Base-by-base conservation (phyloP, 208 protist genomes). In the Herpetomonas tarakana region DNA sequence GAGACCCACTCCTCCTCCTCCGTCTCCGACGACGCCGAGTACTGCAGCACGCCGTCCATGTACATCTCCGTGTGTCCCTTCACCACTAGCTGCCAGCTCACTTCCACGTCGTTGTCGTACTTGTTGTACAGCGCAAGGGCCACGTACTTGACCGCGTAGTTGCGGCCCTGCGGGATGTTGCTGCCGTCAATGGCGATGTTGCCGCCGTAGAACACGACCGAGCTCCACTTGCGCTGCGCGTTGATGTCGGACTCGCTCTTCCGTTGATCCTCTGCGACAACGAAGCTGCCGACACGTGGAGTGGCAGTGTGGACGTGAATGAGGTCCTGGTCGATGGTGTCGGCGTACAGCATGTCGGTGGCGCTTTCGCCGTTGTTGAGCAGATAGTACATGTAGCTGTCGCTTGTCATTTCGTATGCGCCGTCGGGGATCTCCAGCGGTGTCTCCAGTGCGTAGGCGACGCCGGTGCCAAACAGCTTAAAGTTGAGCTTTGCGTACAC, bases 381-480 rank as follows among this genome's bases (percentile, higher is more conserved):
- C 24, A 19, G 4, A n/a, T 57, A 41, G 35, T 18, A 41, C 28
- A 57, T 29, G 24, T 29, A 39, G 22, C 7, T 25, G 52, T 57
- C n/a, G 28, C 29, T 57, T 12, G 12, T 16, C 24, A 57, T 21
- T 7, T 24, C n/a, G 27, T 57, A 39, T 6, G 25, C 24, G 24
- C 24, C 52, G 9, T 57, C n/a, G 52, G 21, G 28, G 24, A 57
- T 29, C 28, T 57, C 52, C 6, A 39, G 52, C 4, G 52, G 28
- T 18, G 29, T 9, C 14, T 29, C 24, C 6, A 25, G n/a, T 6
- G 52, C n/a, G n/a, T 39, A 57, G 21, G 27, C 52, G 11, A 38
- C 16, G 52, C 52, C 52, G 9, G 25, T 57, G 29, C 52, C 52
- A 14, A 28, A 25, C 49, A 57, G 22, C 25, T 38, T 27, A 11